A percentile compares a stretch with the other conserved stretches of the same genome.
Evolutionary conservation across 441 rosid species (phyloP).

Genomic region (Manihot esculenta): DNA sequence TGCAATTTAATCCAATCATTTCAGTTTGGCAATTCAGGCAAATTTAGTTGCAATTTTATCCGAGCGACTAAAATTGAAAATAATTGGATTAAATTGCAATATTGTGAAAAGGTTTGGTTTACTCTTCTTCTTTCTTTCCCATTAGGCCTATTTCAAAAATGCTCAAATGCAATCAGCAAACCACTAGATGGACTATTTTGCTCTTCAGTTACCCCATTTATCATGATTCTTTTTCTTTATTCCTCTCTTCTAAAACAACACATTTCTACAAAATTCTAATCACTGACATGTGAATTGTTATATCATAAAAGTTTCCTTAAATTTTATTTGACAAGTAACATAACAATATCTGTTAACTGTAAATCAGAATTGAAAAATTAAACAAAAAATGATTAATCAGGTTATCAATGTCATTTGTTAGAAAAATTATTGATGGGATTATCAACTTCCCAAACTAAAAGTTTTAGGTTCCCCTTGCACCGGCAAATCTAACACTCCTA

Average conservation of each 20-base stretch:
- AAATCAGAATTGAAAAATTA: too few relatives aligned
- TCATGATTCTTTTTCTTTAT: neutral
- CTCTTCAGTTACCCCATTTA: neutral
- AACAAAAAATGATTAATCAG: neutral
- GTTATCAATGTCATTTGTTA: neutral
- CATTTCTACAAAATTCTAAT: neutral
- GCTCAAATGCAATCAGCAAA: neutral
- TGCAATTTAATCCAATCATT: too few relatives aligned
- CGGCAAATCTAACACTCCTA: neutral
- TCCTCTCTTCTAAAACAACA: neutral
- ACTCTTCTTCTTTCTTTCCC: too few relatives aligned
- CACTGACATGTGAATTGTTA: neutral
- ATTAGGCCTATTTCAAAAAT: neutral
- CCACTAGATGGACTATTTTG: neutral
- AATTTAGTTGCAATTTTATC: too few relatives aligned
- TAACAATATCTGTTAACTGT: too few relatives aligned
- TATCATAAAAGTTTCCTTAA: neutral
- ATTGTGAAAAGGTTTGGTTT: too few relatives aligned
- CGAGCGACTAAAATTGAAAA: too few relatives aligned
- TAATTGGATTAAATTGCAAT: too few relatives aligned
- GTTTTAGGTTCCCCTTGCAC: neutral
- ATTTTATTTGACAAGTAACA: too few relatives aligned
- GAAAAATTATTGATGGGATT: neutral
- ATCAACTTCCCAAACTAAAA: neutral
- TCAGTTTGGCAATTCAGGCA: too few relatives aligned